Conservation (phyloP, 164 flowering plant species). For the Nymphaea thermarum region DNA sequence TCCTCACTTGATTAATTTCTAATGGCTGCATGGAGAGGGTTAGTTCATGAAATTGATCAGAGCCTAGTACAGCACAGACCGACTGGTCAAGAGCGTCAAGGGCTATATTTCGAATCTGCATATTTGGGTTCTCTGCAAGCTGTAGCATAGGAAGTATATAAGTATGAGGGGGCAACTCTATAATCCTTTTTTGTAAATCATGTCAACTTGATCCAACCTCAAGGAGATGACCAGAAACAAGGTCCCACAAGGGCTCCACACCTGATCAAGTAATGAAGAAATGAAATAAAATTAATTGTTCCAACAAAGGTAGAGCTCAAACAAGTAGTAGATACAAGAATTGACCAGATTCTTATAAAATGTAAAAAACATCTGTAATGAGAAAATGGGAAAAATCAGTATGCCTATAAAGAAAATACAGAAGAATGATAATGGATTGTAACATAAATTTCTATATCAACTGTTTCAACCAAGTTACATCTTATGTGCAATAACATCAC, state of each 20-base stretch:
- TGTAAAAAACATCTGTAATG: too few species aligned
- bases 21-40: constrained; percentile 6
- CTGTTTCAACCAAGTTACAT: too few species aligned
- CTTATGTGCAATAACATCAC: too few species aligned
- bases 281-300: too few species aligned
- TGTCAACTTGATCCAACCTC: constrained; percentile 36
- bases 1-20: too few species aligned
- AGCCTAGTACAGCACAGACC: constrained; percentile 83
- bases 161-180: not conserved
- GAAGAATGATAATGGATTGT: too few species aligned
- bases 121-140: constrained; percentile 76
- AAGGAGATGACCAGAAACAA: constrained; percentile 76
- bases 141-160: constrained; percentile 21
- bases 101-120: constrained; percentile 59
- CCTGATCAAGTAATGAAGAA: constrained; percentile 28
- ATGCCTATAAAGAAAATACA: too few species aligned
- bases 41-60: constrained; percentile 44
- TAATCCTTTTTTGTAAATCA: constrained; percentile 3
- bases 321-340: too few species aligned
- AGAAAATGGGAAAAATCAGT: too few species aligned
- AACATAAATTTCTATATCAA: too few species aligned
- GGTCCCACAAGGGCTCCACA: constrained; percentile 90
- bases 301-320: too few species aligned
- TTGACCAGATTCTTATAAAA: too few species aligned
- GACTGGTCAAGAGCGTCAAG: constrained; percentile 91